Evolutionary conservation across 2,329 filamentous ascomycete genomes (phyloP), one percentile per base, ranked within the genome.

Genomic region (Rhynchosporium secalis): DNA sequence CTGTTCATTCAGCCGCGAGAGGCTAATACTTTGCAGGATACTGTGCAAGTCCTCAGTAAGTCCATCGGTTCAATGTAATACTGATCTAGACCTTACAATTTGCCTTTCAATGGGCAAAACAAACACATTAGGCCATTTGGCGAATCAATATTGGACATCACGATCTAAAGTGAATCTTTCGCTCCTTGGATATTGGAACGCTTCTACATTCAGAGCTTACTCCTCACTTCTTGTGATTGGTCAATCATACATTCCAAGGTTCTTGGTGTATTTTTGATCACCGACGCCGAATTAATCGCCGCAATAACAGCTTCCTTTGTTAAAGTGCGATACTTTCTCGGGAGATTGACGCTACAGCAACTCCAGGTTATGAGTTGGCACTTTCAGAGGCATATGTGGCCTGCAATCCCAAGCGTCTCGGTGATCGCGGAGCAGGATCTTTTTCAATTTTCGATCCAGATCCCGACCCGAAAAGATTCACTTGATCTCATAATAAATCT

Each of bases 161-260:
- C 83, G 2, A 72, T 86, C 55, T 83, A 84, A 80, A 86, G 85
- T 0, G 72, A 83, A 58, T 84, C 82, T 63, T 83, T n/a, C 84
- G 84, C 3, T 54, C 64, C 1, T 15, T 56, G 4, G 54, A 41
- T 4, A 45, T 63, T 6, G 20, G 61, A 10, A 33, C 55, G 5
- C 61, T 62, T 20, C 41, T 65, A 3, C 62, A 63, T 28, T 66
- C 60, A 7, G 38, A 48, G 8, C 54, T 63, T 10, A 43, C 57
- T 13, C 26, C 48, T 20, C 29, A 31, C 5, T 61, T 63, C 29
- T 4, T 29, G 1, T 57, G 58, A 31, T 20, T 20, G 20, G 20
- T 57, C 46, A 36, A 68, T 66, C 15, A 15, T 65, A 9, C 65
- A 68, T 60, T 64, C 62, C 6, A 52, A 62, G 49, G 40, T 45